phyloP scores from a whole-genome alignment of 371 early-diverging fungal genomes.

The Apophysomyces variabilis region DNA sequence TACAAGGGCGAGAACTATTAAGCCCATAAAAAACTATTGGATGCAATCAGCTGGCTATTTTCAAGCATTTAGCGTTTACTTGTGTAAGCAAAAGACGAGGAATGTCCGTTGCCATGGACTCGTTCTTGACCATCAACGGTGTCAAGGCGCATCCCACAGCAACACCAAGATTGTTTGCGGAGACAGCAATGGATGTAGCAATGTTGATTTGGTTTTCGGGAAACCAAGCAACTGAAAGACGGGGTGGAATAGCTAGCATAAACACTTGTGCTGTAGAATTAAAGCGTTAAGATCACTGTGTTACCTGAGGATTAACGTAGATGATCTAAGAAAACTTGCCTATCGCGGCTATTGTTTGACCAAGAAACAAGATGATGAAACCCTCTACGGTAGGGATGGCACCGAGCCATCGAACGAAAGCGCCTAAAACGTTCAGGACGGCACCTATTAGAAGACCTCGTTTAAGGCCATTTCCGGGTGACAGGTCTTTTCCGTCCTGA shows the following conservation, averaged over 20 bases:
- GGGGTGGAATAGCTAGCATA: conserved; percentile 56
- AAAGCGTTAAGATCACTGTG: conserved; percentile 4
- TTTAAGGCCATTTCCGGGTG: conserved; percentile 44
- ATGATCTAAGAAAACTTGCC: conserved; percentile 26
- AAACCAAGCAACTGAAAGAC: conserved; percentile 59
- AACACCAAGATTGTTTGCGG: conserved; percentile 55
- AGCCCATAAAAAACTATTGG: conserved; percentile 13
- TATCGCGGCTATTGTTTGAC: conserved; percentile 56
- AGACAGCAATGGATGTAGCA: conserved; percentile 54
- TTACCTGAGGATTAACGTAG: background rate
- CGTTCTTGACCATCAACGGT: conserved; percentile 43
- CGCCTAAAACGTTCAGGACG: conserved; percentile 44
- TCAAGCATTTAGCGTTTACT: conserved; percentile 20
- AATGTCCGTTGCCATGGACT: conserved; percentile 41
- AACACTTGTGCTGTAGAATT: conserved; percentile 47
- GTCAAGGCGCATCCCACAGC: conserved; percentile 57
- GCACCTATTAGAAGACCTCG: conserved; percentile 54
- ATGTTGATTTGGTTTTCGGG: conserved; percentile 49
- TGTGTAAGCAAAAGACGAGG: conserved; percentile 45
- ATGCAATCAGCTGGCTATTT: background rate
- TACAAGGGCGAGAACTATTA: conserved; percentile 26
- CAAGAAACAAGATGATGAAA: conserved; percentile 41
- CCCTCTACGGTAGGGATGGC: conserved; percentile 38
- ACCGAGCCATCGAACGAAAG: conserved; percentile 48
- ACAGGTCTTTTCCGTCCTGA: background rate